Evolutionary conservation across 2,329 filamentous ascomycete genomes (phyloP).

Genomic region (Westerdykella aurantiaca): DNA sequence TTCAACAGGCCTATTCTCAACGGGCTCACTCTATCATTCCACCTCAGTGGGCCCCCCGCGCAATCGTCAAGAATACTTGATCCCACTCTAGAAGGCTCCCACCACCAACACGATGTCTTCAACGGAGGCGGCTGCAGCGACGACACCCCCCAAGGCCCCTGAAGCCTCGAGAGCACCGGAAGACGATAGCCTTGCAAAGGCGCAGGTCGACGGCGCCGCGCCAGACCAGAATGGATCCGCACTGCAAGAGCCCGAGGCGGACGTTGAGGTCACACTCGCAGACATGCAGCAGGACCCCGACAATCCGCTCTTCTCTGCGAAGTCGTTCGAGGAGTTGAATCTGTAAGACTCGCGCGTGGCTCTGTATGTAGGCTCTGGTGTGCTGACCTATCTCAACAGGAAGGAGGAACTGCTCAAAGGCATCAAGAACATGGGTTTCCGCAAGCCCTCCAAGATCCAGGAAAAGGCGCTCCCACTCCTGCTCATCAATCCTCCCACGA

Average conservation of each 20-base stretch:
- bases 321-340: constrained; percentile 77
- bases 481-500: constrained; percentile 75
- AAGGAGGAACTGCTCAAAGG: constrained; percentile 45
- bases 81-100: neutral
- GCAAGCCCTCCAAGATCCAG: constrained; percentile 96
- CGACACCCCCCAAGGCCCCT: neutral
- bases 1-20: too few relatives aligned
- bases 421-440: constrained; percentile 82
- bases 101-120: neutral
- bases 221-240: constrained; percentile 36
- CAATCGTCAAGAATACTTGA: too few relatives aligned
- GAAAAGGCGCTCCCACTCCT: constrained; percentile 89
- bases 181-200: constrained; percentile 2
- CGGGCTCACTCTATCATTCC: too few relatives aligned
- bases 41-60: too few relatives aligned
- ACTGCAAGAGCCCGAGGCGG: constrained; percentile 68
- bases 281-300: constrained; percentile 81
- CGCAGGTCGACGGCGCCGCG: constrained; percentile 45
- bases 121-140: neutral
- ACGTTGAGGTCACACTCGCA: constrained; percentile 87
- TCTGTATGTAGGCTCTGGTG: neutral
- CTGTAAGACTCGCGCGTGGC: constrained; percentile 56
- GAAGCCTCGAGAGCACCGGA: neutral
- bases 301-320: constrained; percentile 80
- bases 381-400: neutral